These are phyloP conservation scores for Saturnispora halmiae DNA, from an alignment of 805 yeast species.

Conservation along the genomic window DNA sequence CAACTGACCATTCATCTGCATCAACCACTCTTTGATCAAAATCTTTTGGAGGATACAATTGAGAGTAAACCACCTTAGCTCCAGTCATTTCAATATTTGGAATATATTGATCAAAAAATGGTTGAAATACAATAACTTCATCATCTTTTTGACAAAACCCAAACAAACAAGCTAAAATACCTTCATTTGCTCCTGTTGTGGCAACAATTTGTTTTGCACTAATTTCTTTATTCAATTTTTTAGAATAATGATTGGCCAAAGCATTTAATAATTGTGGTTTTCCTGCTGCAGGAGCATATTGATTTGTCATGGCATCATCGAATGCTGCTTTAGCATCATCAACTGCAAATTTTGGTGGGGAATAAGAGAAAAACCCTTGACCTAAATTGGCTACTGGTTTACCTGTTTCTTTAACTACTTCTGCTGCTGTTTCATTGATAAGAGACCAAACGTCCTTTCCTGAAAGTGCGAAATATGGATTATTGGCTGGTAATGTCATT, in stretches of 20 bases:
- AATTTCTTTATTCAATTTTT: constrained; percentile 50
- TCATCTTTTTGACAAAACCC: constrained; percentile 84
- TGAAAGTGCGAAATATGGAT: constrained; percentile 60
- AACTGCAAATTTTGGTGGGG: constrained; percentile 91
- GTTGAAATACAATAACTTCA: constrained; percentile 93
- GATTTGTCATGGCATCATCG: constrained; percentile 67
- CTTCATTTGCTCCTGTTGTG: constrained; percentile 97
- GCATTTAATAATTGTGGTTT: constrained; percentile 67
- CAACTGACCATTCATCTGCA: constrained; percentile 83
- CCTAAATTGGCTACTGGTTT: constrained; percentile 82
- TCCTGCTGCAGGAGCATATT: constrained; percentile 89
- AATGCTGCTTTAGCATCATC: constrained; percentile 73
- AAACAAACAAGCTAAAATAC: constrained; percentile 74
- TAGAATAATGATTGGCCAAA: constrained; percentile 61
- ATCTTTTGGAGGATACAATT: constrained; percentile 73
- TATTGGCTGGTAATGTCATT: constrained; percentile 34
- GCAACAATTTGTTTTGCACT: constrained; percentile 58
- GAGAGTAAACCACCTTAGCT: constrained; percentile 82
- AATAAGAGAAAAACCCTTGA: constrained; percentile 93
- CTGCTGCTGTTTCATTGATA: constrained; percentile 91
- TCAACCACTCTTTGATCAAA: constrained; percentile 52
- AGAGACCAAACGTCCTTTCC: constrained; percentile 92
- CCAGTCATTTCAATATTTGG: constrained; percentile 91
- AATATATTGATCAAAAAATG: constrained; percentile 94
- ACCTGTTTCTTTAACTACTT: constrained; percentile 60